Evolutionary conservation across 345 rosid species (phyloP).

Genomic region (Salix viminalis): DNA sequence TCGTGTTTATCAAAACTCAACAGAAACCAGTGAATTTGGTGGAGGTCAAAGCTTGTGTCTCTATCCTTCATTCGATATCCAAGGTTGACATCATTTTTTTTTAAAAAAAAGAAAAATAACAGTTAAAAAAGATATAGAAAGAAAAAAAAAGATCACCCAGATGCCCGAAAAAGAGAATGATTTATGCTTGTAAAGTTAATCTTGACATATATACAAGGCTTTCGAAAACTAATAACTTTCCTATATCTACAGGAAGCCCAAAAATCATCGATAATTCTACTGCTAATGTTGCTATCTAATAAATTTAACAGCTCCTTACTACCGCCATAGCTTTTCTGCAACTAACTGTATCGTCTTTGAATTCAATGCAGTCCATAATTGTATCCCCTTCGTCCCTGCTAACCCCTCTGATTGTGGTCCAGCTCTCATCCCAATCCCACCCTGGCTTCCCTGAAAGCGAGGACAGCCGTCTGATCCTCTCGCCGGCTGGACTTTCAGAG

Average conservation of each 20-base stretch:
- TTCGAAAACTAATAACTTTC: slow-evolving; percentile 2
- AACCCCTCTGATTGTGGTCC: slow-evolving; percentile 50
- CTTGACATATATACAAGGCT: slow-evolving; percentile 1
- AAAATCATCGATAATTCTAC: not conserved
- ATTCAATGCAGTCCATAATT: slow-evolving; percentile 22
- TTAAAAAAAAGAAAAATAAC: not conserved
- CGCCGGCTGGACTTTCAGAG: slow-evolving; percentile 19
- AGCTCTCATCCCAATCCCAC: slow-evolving; percentile 45
- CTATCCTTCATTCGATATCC: no score
- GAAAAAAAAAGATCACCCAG: no score
- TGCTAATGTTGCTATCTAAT: slow-evolving; percentile 1
- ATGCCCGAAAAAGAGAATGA: not conserved
- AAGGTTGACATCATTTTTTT: no score
- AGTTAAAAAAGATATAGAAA: no score
- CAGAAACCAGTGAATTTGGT: not conserved
- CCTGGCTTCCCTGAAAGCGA: slow-evolving; percentile 23
- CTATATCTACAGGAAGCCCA: slow-evolving; percentile 14
- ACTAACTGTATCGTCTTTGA: not conserved
- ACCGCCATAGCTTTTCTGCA: slow-evolving; percentile 6
- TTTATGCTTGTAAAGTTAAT: slow-evolving; percentile 6
- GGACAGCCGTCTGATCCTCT: slow-evolving; percentile 50
- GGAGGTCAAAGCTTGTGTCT: no score
- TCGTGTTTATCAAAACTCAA: not conserved
- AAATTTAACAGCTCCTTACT: slow-evolving; percentile 1
- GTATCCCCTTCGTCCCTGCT: slow-evolving; percentile 7